Conservation (phyloP, 176 grass and related monocot species). For the Ensete glaucum region DNA sequence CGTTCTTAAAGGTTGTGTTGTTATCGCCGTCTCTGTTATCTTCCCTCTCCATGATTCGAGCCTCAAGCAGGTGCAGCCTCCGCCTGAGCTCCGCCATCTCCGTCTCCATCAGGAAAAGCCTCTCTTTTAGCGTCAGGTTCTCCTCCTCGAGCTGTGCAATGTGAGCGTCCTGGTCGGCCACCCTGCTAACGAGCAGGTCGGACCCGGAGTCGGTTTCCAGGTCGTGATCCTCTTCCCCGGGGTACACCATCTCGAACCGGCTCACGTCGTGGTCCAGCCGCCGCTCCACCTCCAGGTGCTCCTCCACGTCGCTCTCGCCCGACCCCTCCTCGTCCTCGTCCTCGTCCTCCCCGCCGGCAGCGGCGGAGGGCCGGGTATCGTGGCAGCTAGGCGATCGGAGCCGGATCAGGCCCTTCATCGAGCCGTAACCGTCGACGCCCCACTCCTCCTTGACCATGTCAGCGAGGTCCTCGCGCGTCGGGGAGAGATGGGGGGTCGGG, state of each 20-base stretch:
- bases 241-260: conserved; percentile 32
- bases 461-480: conserved; percentile 58
- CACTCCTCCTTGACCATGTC: conserved; percentile 83
- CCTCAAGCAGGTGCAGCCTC: conserved; percentile 37
- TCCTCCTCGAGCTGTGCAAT: conserved; percentile 56
- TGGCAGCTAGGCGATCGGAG: conserved; percentile 21
- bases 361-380: not conserved
- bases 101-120: conserved; percentile 31
- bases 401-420: conserved; percentile 85
- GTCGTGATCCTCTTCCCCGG: conserved; percentile 12
- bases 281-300: conserved; percentile 77
- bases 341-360: conserved; percentile 3
- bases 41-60: not conserved
- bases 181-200: conserved; percentile 14
- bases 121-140: no score
- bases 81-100: conserved; percentile 67
- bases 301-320: conserved; percentile 69
- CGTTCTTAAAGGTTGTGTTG: no score
- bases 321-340: conserved; percentile 34
- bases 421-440: conserved; percentile 82
- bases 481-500: conserved; percentile 33
- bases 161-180: conserved; percentile 36
- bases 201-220: conserved; percentile 6
- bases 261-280: conserved; percentile 81
- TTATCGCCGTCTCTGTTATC: no score